These are phyloP conservation scores for Glutinoglossum americanum DNA, from an alignment of 495 filamentous ascomycete genomes.

Conservation along the genomic window DNA sequence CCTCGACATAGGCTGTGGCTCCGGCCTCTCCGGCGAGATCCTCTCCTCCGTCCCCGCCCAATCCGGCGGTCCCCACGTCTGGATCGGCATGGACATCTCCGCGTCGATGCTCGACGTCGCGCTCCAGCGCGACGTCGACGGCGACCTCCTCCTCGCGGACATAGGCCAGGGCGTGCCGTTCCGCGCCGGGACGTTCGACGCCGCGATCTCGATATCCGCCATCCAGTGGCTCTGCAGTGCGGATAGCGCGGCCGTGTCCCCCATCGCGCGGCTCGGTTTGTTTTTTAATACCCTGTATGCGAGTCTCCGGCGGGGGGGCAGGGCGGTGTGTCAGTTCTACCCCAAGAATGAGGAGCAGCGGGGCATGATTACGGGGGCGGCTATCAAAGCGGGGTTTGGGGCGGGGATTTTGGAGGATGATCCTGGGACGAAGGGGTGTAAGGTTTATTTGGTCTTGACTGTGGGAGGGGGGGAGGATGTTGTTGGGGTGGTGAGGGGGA, in stretches of 20 bases:
- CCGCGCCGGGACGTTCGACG: constrained; percentile 79
- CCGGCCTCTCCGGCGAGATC: constrained; percentile 84
- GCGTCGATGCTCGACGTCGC: constrained; percentile 83
- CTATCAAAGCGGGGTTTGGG: constrained; percentile 83
- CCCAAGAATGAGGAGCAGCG: constrained; percentile 86
- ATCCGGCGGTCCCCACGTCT: constrained; percentile 69
- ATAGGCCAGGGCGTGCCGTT: constrained; percentile 93
- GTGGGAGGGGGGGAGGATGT: constrained; percentile 74
- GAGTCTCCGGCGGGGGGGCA: constrained; percentile 59
- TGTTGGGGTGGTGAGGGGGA: constrained; percentile 59
- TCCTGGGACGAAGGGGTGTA: constrained; percentile 80
- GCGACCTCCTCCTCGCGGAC: constrained; percentile 78
- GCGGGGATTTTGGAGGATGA: constrained; percentile 91
- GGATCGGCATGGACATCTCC: constrained; percentile 92
- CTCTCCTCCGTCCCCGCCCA: constrained; percentile 41
- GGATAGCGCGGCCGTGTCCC: constrained; percentile 61
- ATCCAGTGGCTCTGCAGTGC: constrained; percentile 98
- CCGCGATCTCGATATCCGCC: constrained; percentile 80
- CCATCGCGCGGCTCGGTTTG: constrained; percentile 48
- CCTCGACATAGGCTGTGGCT: constrained; percentile 89
- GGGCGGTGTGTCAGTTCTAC: constrained; percentile 94
- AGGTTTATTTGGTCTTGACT: constrained; percentile 83
- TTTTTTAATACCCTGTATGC: constrained; percentile 91
- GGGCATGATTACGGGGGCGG: constrained; percentile 72
- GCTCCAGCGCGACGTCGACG: constrained; percentile 75